phyloP scores from a whole-genome alignment of 1,284 basidiomycete species.

The Pseudozyma tsukubaensis region DNA sequence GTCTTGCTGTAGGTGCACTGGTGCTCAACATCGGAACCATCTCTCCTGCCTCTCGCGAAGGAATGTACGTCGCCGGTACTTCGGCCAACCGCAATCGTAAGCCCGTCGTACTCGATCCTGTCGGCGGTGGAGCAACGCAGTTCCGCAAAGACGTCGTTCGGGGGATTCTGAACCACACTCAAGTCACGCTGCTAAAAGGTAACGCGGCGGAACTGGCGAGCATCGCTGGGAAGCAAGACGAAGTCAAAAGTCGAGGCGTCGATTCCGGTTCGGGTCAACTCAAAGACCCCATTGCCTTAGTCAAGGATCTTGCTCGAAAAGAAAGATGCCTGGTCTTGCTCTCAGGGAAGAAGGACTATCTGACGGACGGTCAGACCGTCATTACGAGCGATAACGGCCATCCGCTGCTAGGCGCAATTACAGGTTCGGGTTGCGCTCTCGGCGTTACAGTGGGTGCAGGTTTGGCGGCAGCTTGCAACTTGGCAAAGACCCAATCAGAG shows the following conservation, averaged over 20 bases:
- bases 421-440: constrained; percentile 89
- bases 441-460: constrained; percentile 82
- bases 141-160: constrained; percentile 75
- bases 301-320: constrained; percentile 78
- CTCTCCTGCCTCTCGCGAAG: constrained; percentile 73
- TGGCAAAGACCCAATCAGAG: constrained; percentile 14
- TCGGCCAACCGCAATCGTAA: constrained; percentile 59
- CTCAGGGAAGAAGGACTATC: constrained; percentile 84
- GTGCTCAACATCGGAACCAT: constrained; percentile 94
- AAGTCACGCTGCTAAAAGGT: constrained; percentile 92
- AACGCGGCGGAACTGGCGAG: constrained; percentile 91
- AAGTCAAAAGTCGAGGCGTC: constrained; percentile 86
- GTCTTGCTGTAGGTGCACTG: constrained; percentile 77
- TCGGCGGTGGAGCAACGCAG: constrained; percentile 86
- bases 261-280: constrained; percentile 85
- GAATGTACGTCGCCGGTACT: constrained; percentile 84
- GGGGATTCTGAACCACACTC: constrained; percentile 85
- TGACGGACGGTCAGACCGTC: constrained; percentile 82
- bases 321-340: constrained; percentile 86
- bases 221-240: constrained; percentile 74
- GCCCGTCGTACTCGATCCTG: constrained; percentile 91
- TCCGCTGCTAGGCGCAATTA: constrained; percentile 80
- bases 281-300: constrained; percentile 78
- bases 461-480: constrained; percentile 75
- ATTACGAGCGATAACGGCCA: constrained; percentile 82